Conservation (phyloP, 129 eudicot species). For the Ambrosia artemisiifolia region DNA sequence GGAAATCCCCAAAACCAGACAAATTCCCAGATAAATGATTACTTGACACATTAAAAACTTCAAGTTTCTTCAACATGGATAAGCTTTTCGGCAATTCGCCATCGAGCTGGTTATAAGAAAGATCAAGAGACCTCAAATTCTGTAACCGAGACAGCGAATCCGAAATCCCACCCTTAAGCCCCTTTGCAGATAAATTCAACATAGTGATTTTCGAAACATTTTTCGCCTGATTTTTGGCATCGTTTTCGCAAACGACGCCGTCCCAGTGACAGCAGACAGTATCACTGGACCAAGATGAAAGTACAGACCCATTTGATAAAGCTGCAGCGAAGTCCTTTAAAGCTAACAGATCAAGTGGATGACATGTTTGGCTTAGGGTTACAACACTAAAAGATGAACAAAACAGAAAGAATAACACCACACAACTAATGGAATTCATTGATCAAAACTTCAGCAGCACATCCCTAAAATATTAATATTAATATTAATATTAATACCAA, state of each 20-base stretch:
- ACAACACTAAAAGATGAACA: slow-evolving; percentile 41
- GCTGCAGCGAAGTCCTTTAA: slow-evolving; percentile 56
- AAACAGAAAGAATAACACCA: slow-evolving; percentile 36
- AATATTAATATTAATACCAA: neutral
- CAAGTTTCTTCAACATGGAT: slow-evolving; percentile 57
- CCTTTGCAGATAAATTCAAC: slow-evolving; percentile 54
- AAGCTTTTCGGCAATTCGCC: slow-evolving; percentile 57
- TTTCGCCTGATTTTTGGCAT: slow-evolving; percentile 35
- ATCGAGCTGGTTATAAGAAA: slow-evolving; percentile 63
- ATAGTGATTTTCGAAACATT: slow-evolving; percentile 30
- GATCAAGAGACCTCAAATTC: slow-evolving; percentile 58
- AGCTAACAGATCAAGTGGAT: slow-evolving; percentile 68
- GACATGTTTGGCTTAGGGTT: slow-evolving; percentile 50
- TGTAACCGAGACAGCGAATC: slow-evolving; percentile 46
- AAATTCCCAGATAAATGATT: slow-evolving; percentile 62
- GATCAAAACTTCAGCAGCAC: slow-evolving; percentile 4
- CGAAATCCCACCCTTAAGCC: slow-evolving; percentile 63
- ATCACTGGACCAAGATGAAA: slow-evolving; percentile 55
- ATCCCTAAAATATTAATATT: neutral
- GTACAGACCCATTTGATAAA: slow-evolving; percentile 49
- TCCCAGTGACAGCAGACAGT: slow-evolving; percentile 79
- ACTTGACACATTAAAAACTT: slow-evolving; percentile 64
- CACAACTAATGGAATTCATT: slow-evolving; percentile 37
- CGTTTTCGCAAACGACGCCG: slow-evolving; percentile 62
- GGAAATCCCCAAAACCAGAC: slow-evolving; percentile 51